phyloP scores from a whole-genome alignment of 371 early-diverging fungal genomes.

The Mortierella sp. region DNA sequence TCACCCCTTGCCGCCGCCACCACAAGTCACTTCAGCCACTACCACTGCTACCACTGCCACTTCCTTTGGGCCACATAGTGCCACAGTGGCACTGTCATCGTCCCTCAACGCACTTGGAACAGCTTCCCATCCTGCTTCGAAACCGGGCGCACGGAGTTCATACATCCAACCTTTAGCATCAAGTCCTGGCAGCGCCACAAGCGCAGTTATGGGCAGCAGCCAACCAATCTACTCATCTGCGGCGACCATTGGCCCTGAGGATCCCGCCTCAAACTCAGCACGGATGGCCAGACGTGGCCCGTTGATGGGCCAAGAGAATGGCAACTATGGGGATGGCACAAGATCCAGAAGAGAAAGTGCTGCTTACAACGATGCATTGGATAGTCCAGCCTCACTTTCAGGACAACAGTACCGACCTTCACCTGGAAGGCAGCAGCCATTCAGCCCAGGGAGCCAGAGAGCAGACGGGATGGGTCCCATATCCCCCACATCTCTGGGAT shows the following conservation, averaged over 20 bases:
- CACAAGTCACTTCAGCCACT: slow-evolving; percentile 7
- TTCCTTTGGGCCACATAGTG: slow-evolving; percentile 20
- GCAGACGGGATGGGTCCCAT: neutral
- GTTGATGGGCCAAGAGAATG: slow-evolving; percentile 15
- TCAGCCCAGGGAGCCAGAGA: slow-evolving; percentile 29
- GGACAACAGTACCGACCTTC: slow-evolving; percentile 11
- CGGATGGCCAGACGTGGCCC: slow-evolving; percentile 39
- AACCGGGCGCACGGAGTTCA: slow-evolving; percentile 19
- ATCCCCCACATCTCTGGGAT: neutral
- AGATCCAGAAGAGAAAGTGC: slow-evolving; percentile 26
- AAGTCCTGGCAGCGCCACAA: neutral
- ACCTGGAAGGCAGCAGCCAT: slow-evolving; percentile 10
- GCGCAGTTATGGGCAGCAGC: neutral
- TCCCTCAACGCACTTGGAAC: slow-evolving; percentile 27
- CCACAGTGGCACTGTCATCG: slow-evolving; percentile 26
- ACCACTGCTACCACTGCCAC: slow-evolving; percentile 3
- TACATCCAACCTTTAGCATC: slow-evolving; percentile 5
- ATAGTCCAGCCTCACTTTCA: slow-evolving; percentile 6
- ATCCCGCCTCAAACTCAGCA: slow-evolving; percentile 18
- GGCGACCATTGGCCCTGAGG: slow-evolving; percentile 4
- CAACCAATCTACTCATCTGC: slow-evolving; percentile 2
- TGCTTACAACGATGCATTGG: slow-evolving; percentile 17
- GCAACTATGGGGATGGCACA: slow-evolving; percentile 4
- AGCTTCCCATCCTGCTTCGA: slow-evolving; percentile 19
- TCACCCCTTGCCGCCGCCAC: neutral